Percentiles rank a stretch among this genome's conserved stretches.
phyloP scores from a whole-genome alignment of 2,329 filamentous ascomycete species.

The Aspergillus sp. region DNA sequence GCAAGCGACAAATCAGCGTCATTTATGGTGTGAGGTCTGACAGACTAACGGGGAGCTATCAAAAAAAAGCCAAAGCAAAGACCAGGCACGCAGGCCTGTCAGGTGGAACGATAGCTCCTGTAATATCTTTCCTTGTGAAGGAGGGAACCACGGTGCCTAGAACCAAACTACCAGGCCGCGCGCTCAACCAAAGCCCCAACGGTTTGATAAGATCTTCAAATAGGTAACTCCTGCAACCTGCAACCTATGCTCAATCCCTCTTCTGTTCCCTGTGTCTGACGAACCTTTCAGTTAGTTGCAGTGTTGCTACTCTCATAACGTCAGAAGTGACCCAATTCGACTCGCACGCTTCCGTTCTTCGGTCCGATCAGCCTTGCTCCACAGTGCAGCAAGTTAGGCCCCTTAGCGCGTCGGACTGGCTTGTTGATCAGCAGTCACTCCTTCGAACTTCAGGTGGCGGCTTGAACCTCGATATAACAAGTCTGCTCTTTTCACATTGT shows the following conservation, averaged over 20 bases:
- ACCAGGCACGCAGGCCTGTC: conserved; percentile 1
- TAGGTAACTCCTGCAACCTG: neutral
- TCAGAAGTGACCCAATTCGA: conserved; percentile 2
- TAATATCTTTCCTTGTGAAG: conserved; percentile 11
- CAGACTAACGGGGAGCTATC: neutral
- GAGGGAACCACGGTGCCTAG: conserved; percentile 11
- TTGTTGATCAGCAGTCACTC: conserved; percentile 16
- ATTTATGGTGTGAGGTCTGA: neutral
- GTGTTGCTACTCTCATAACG: neutral
- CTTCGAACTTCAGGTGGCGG: conserved; percentile 8
- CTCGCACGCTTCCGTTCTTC: neutral
- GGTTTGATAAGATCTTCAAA: conserved; percentile 16
- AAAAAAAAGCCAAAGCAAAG: neutral
- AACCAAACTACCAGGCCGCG: neutral
- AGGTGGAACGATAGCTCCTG: conserved; percentile 7
- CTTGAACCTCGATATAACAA: conserved; percentile 1
- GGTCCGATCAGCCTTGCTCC: conserved; percentile 12
- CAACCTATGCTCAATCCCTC: neutral
- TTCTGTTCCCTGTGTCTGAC: neutral
- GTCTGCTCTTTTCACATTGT: neutral
- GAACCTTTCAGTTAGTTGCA: neutral
- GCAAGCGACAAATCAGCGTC: neutral
- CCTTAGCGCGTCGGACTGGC: conserved; percentile 16
- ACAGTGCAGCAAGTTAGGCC: conserved; percentile 12
- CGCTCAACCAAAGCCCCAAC: conserved; percentile 16